Evolutionary conservation across 768 basidiomycete species (phyloP).

Genomic region (Boletus tomentosulus): DNA sequence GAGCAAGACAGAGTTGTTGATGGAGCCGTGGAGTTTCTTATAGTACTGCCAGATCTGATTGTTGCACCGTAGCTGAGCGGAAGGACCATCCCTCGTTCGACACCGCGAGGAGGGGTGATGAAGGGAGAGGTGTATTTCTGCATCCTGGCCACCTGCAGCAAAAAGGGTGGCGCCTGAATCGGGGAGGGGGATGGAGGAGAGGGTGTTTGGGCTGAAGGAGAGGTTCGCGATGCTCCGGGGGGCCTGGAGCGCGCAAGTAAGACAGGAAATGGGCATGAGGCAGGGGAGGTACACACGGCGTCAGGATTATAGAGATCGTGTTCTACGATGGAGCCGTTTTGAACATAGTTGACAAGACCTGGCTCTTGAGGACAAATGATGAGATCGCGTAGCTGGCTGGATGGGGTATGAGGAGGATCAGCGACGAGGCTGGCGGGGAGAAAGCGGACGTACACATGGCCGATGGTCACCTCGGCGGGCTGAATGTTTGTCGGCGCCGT

Average conservation of each 20-base stretch:
- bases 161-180: slow-evolving; percentile 54
- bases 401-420: slow-evolving; percentile 10
- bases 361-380: slow-evolving; percentile 66
- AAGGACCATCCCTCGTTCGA: slow-evolving; percentile 13
- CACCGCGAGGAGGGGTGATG: slow-evolving; percentile 30
- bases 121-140: slow-evolving; percentile 65
- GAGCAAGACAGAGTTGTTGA: slow-evolving; percentile 77
- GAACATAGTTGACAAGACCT: slow-evolving; percentile 63
- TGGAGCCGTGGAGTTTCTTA: slow-evolving; percentile 55
- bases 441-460: slow-evolving; percentile 52
- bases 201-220: slow-evolving; percentile 58
- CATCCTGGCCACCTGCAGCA: slow-evolving; percentile 73
- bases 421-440: not conserved
- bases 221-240: slow-evolving; percentile 50
- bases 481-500: slow-evolving; percentile 38
- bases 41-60: slow-evolving; percentile 51
- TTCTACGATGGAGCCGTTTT: slow-evolving; percentile 50
- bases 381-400: slow-evolving; percentile 75
- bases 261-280: slow-evolving; percentile 14
- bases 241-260: slow-evolving; percentile 30
- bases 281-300: slow-evolving; percentile 36
- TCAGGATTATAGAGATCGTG: slow-evolving; percentile 50
- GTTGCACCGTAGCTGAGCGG: slow-evolving; percentile 9
- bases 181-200: slow-evolving; percentile 52
- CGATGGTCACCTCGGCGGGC: slow-evolving; percentile 48